These are phyloP conservation scores for Yamadazyma nakazawae DNA, from an alignment of 805 yeast species.

Conservation along the genomic window DNA sequence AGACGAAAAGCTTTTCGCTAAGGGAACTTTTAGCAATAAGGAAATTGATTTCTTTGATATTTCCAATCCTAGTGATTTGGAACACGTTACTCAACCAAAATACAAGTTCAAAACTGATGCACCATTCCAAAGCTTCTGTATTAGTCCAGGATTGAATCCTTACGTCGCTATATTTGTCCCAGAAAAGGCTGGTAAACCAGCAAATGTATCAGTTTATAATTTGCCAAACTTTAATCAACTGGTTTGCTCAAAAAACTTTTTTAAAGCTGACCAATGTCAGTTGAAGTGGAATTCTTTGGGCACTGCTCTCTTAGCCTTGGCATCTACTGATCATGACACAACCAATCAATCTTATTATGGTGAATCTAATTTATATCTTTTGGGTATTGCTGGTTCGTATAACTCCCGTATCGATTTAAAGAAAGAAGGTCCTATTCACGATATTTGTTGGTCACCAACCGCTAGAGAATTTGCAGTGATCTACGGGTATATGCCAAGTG, in stretches of 20 bases:
- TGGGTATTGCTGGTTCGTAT: conserved; percentile 90
- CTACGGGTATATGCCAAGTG: conserved; percentile 97
- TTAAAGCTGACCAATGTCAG: conserved; percentile 92
- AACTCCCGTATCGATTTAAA: conserved; percentile 85
- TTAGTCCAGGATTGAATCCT: conserved; percentile 87
- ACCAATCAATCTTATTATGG: conserved; percentile 95
- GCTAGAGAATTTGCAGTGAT: conserved; percentile 96
- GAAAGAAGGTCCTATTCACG: conserved; percentile 96
- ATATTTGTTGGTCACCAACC: conserved; percentile 94
- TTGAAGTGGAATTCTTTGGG: conserved; percentile 94
- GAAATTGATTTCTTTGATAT: conserved; percentile 71
- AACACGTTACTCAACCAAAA: conserved; percentile 48
- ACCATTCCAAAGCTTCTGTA: conserved; percentile 54
- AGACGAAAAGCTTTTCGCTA: conserved; percentile 71
- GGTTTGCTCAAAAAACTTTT: conserved; percentile 80
- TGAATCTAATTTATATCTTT: conserved; percentile 84
- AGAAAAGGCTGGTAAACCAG: conserved; percentile 84
- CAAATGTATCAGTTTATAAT: conserved; percentile 78
- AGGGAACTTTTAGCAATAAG: conserved; percentile 46
- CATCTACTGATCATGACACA: conserved; percentile 93
- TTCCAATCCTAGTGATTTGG: conserved; percentile 21
- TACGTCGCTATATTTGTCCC: conserved; percentile 89
- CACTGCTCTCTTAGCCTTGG: conserved; percentile 87
- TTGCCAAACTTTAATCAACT: conserved; percentile 75
- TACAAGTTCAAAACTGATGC: conserved; percentile 53